Percentiles rank a stretch among this genome's conserved stretches.
These are phyloP conservation scores for Leccinum longicurvipes DNA, from an alignment of 768 basidiomycete genomes.

Conservation along the genomic window DNA sequence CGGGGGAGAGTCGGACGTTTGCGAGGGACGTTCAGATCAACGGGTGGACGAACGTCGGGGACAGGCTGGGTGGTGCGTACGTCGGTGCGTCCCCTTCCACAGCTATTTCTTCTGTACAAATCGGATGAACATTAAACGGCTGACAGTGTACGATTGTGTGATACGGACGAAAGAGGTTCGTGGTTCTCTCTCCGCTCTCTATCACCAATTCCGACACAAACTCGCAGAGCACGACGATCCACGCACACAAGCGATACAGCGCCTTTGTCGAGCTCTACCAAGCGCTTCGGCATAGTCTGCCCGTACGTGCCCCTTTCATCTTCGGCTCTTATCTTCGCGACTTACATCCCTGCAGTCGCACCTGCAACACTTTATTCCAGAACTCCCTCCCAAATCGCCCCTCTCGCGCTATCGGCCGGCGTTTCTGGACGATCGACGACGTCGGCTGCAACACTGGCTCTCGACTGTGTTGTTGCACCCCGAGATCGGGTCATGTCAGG, in stretches of 20 bases:
- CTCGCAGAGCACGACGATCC: constrained; percentile 55
- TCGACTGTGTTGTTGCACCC: constrained; percentile 63
- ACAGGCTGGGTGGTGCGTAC: constrained; percentile 60
- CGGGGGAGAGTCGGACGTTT: constrained; percentile 51
- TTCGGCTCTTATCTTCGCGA: neutral
- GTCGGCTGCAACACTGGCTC: constrained; percentile 64
- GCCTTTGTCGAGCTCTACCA: constrained; percentile 56
- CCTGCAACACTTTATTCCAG: constrained; percentile 48
- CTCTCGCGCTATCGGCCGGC: constrained; percentile 62
- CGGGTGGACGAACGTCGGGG: constrained; percentile 74
- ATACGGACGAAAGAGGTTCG: constrained; percentile 61
- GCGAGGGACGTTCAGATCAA: constrained; percentile 61
- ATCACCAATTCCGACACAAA: neutral
- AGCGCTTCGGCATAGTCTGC: constrained; percentile 47
- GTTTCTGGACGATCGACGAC: constrained; percentile 63
- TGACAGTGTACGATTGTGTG: constrained; percentile 63
- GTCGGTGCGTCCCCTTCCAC: constrained; percentile 43
- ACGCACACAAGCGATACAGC: constrained; percentile 64
- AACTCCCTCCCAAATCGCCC: constrained; percentile 66
- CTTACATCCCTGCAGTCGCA: constrained; percentile 33
- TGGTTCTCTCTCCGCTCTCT: neutral
- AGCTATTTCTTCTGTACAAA: neutral
- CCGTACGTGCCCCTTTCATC: constrained; percentile 36
- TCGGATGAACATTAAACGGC: neutral
- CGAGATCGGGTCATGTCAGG: constrained; percentile 61